Percentiles rank a stretch among this genome's conserved stretches.
phyloP scores from a whole-genome alignment of 179 eudicot genomes.

The Heliamphora pulchella region DNA sequence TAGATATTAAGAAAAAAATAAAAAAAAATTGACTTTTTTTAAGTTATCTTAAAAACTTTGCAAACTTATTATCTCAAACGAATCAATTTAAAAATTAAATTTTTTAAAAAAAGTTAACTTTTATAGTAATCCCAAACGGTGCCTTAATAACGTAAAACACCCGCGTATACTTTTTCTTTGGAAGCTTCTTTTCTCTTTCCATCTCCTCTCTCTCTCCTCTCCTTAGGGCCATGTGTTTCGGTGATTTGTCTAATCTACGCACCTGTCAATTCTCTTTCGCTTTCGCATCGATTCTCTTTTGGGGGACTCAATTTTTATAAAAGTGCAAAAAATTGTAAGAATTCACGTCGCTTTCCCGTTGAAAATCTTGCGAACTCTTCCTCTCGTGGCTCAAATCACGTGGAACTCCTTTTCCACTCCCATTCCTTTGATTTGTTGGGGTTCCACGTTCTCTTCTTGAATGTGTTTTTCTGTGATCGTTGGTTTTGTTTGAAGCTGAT shows the following conservation, averaged over 20 bases:
- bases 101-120: no score
- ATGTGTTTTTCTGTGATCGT: not conserved
- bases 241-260: conserved; percentile 14
- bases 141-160: no score
- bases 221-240: conserved; percentile 13
- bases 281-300: conserved; percentile 10
- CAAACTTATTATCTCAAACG: no score
- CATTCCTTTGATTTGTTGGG: not conserved
- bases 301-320: conserved; percentile 1
- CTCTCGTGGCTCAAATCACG: not conserved
- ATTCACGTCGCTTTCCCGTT: not conserved
- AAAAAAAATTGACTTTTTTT: no score
- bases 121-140: no score
- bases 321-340: conserved; percentile 12
- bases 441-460: no score
- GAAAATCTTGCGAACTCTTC: not conserved
- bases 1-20: no score
- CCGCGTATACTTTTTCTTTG: no score
- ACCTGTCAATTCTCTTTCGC: conserved; percentile 5
- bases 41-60: no score
- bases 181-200: not conserved
- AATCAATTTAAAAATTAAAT: no score
- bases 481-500: not conserved
- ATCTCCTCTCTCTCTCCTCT: not conserved
- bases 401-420: not conserved